Base-by-base conservation (phyloP, 73 alveolate species). In the Tetrahymena borealis region DNA sequence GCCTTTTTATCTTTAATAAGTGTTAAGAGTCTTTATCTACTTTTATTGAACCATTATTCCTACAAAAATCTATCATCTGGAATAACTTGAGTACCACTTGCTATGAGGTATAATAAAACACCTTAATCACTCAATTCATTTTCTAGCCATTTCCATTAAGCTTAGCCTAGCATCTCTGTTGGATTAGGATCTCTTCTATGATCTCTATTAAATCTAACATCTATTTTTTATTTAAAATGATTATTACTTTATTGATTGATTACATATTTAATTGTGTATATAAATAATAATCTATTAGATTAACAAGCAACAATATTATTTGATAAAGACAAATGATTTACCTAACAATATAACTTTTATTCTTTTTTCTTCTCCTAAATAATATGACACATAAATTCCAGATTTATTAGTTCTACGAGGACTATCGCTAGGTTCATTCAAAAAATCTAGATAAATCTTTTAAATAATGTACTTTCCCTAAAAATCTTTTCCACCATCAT, bases 131-230 rank as follows among this genome's bases (percentile, higher is more conserved):
- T 36, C 16, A 95, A 90, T 78, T 95, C 85, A 31, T 91, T 38
- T 78, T 90, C 94, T 16, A 96, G 91, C 98, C 98, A 96, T 32
- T 90, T 28, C 94, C 95, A 90, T 39, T 96, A 90, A 18, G 79
- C 91, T 78, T 93, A 28, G 13, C 97, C 98, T 24, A 96, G 79
- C 78, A 94, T 94, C 91, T 96, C 98, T 42, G 91, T 32, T 31
- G 79, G 39, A 39, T 78, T 79, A 18, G 93, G 95, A 79, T 92
- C 79, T 43, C 94, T 94, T 10, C 39, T n/a, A 40, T 43, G 91
- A 77, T 95, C 96, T 33, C 40, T 93, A 91, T 95, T 93, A 91
- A 94, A 93, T 91, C 98, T 90, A 18, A 95, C 97, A 95, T 96
- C 98, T 39, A 38, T 10, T 38, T 32, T 38, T 78, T 28, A 39